Evolutionary conservation across 1,139 yeast genomes (phyloP), one percentile per base, ranked within the genome.

Genomic region (Zhuliangozyma parablackwelliae): DNA sequence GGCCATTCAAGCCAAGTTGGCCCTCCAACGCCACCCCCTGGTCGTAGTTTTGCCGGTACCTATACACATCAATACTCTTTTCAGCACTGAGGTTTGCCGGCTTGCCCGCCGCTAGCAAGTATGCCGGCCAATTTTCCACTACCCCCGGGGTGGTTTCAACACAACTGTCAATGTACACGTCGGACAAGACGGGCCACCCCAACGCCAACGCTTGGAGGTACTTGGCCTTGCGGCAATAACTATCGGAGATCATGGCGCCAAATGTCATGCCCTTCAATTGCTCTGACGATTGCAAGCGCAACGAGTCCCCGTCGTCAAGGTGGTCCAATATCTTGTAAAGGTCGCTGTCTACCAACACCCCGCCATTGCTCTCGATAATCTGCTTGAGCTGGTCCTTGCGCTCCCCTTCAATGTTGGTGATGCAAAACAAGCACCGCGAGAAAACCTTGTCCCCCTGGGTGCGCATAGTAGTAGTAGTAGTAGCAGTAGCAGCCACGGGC

Each of bases 121-220:
- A 89, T 23, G 69, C 61, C 11, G 54, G 62, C 80, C 90, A 79
- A 23, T 56, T 47, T 8, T 50, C 44, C 3, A 64, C 51, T 11
- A 42, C 37, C 0, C 40, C 28, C 0, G 44, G 38, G 29, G 57
- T 54, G 3, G 48, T 46, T 16, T 16, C 16, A 1, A 75, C 49
- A 39, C 84, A 72, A 44, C 81, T 83, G n/a, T 61, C 57, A 8
- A 90, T 65, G 47, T 75, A 89, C 10, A 63, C 56, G 43, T 75
- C 73, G 3, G 87, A 79, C 26, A 90, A 52, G 13, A 88, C 75
- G 1, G 97, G 97, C 95, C 96, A 88, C 2, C 95, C 94, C 31
- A 89, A 56, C 0, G 95, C 88, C n/a, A 89, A 60, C 1, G 86
- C 80, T 52, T 88, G 95, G n/a, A 89, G 57, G 52, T 84, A 90